A percentile compares a stretch with the other conserved stretches of the same genome.
These are phyloP conservation scores for Massospora cicadina DNA, from an alignment of 371 early-diverging fungal species.

Conservation along the genomic window DNA sequence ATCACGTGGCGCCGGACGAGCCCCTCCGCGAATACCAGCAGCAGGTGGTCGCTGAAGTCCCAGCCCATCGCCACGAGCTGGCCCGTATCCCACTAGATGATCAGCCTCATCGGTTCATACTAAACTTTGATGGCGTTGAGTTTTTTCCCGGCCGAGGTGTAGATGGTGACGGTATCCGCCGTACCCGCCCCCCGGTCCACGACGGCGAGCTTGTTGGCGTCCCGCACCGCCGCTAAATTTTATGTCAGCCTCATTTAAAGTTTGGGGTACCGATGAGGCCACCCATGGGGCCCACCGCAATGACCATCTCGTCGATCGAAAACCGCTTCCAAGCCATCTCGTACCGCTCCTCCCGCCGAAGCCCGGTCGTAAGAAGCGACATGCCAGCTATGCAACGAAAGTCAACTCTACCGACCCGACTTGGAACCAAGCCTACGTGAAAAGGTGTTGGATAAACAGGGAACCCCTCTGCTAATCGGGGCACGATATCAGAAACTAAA, in stretches of 20 bases:
- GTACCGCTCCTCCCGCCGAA: not conserved
- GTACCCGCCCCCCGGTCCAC: not conserved
- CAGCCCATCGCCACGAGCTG: constrained; percentile 79
- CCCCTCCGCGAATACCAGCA: constrained; percentile 81
- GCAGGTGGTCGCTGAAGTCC: constrained; percentile 68
- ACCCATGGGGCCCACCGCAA: not conserved
- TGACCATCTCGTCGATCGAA: not conserved
- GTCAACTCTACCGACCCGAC: too few relatives aligned
- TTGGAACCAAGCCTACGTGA: too few relatives aligned
- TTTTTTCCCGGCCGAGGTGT: not conserved
- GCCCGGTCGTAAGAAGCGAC: not conserved
- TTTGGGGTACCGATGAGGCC: not conserved
- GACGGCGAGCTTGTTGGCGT: not conserved
- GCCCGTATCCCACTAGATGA: constrained; percentile 66
- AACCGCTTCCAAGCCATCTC: not conserved
- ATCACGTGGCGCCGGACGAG: constrained; percentile 62
- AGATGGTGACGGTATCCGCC: not conserved
- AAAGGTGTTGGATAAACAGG: too few relatives aligned
- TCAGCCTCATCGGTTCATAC: not conserved
- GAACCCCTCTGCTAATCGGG: too few relatives aligned
- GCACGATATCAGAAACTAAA: too few relatives aligned
- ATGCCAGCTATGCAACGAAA: too few relatives aligned
- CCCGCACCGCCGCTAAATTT: not conserved
- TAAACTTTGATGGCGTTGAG: not conserved
- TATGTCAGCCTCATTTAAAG: not conserved